Conservation (phyloP, 805 yeast species). For the Yamadazyma nakazawae region DNA sequence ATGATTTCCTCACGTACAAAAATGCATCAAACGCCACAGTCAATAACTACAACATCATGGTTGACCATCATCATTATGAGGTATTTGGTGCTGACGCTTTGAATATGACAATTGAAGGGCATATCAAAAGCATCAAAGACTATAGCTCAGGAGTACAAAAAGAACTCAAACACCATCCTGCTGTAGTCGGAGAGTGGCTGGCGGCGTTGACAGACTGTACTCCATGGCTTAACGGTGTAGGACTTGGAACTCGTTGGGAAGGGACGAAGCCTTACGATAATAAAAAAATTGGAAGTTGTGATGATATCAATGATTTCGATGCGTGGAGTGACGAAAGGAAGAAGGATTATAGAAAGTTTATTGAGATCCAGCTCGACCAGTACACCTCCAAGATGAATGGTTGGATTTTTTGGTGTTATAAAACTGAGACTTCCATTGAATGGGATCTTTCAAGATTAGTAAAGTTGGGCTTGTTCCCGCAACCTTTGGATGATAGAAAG, state of each 20-base stretch:
- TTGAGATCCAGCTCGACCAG: slow-evolving; percentile 59
- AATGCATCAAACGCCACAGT: slow-evolving; percentile 10
- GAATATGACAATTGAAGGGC: slow-evolving; percentile 28
- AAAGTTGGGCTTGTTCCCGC: slow-evolving; percentile 54
- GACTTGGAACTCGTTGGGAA: slow-evolving; percentile 60
- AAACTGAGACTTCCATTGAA: slow-evolving; percentile 63
- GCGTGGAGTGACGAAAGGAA: slow-evolving; percentile 46
- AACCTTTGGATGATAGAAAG: slow-evolving; percentile 45
- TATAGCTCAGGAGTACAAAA: slow-evolving; percentile 30
- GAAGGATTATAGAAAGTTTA: slow-evolving; percentile 46
- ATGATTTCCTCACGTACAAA: slow-evolving; percentile 19
- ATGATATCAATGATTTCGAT: slow-evolving; percentile 32
- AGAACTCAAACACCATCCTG: slow-evolving; percentile 41
- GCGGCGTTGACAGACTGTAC: slow-evolving; percentile 77
- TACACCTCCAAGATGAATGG: slow-evolving; percentile 47
- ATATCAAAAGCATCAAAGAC: slow-evolving; percentile 27
- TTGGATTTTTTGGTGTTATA: slow-evolving; percentile 72
- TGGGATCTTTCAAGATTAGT: slow-evolving; percentile 66
- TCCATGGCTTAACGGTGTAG: slow-evolving; percentile 66
- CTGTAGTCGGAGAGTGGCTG: slow-evolving; percentile 68
- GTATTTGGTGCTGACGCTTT: slow-evolving; percentile 28
- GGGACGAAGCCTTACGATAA: slow-evolving; percentile 34
- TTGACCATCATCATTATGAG: slow-evolving; percentile 42
- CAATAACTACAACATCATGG: slow-evolving; percentile 30
- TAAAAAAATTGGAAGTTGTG: slow-evolving; percentile 42